These are phyloP conservation scores for Colletotrichum abscissum DNA, from an alignment of 2,329 filamentous ascomycete genomes.

Conservation along the genomic window DNA sequence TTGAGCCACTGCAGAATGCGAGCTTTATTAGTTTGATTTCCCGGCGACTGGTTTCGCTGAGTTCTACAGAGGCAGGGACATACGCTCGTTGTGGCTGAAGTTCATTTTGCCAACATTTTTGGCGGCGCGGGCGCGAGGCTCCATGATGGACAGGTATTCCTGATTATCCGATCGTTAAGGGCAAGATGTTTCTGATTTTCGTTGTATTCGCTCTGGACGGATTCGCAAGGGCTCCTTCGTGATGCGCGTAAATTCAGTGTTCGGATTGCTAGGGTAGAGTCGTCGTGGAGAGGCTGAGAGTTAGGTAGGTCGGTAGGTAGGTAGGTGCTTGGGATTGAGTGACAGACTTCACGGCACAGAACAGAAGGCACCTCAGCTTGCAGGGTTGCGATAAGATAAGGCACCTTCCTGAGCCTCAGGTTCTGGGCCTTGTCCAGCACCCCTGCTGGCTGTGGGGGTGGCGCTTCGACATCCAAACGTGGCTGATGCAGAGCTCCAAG, in stretches of 20 bases:
- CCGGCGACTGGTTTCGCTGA: too few species aligned
- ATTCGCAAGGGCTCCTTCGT: too few species aligned
- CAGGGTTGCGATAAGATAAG: too few species aligned
- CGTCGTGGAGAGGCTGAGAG: background rate
- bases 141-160: slow-evolving; percentile 64
- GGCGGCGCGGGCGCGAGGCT: slow-evolving; percentile 80
- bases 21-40: background rate
- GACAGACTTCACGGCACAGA: slow-evolving; percentile 20
- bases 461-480: background rate
- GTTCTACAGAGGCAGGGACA: slow-evolving; percentile 42
- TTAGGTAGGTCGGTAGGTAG: background rate
- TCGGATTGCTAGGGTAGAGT: background rate
- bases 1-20: slow-evolving; percentile 66
- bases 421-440: background rate
- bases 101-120: slow-evolving; percentile 88
- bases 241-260: background rate
- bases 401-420: background rate
- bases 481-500: slow-evolving; percentile 4
- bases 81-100: slow-evolving; percentile 79
- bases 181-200: background rate
- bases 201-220: background rate
- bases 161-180: background rate
- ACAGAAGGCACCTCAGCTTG: background rate
- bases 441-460: slow-evolving; percentile 10
- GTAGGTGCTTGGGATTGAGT: background rate